These are phyloP conservation scores for Penicillium canescens DNA, from an alignment of 495 filamentous ascomycete genomes.

Conservation along the genomic window DNA sequence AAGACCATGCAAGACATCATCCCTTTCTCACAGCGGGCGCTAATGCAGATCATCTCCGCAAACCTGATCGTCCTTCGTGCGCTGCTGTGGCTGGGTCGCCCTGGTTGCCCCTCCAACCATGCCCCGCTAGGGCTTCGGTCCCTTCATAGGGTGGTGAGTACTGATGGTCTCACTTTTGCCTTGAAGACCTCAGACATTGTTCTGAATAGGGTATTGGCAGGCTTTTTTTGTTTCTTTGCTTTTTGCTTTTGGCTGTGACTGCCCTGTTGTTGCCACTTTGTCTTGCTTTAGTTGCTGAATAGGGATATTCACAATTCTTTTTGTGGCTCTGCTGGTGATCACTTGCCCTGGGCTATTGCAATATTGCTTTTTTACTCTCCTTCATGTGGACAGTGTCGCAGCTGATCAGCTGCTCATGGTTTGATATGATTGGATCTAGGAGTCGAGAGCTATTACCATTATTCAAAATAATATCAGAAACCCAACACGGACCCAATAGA, in stretches of 20 bases:
- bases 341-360: too few species aligned
- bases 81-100: conserved; percentile 15
- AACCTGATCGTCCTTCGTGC: conserved; percentile 5
- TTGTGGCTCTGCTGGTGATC: not conserved
- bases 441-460: too few species aligned
- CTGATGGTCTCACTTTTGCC: too few species aligned
- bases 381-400: too few species aligned
- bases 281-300: not conserved
- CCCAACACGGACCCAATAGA: too few species aligned
- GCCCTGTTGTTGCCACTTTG: not conserved
- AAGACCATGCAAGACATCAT: conserved; percentile 29
- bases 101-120: conserved; percentile 19
- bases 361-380: too few species aligned
- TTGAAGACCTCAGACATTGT: conserved; percentile 2
- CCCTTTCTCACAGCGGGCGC: conserved; percentile 14
- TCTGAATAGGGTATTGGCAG: not conserved
- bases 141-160: conserved; percentile 5
- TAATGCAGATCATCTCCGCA: conserved; percentile 15
- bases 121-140: conserved; percentile 11
- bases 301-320: not conserved
- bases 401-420: too few species aligned
- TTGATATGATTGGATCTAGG: too few species aligned
- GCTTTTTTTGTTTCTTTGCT: not conserved
- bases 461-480: too few species aligned
- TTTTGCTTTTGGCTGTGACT: too few species aligned